These are phyloP conservation scores for Nicotiana noctiflora DNA, from an alignment of 257 asterid genomes.

Conservation along the genomic window DNA sequence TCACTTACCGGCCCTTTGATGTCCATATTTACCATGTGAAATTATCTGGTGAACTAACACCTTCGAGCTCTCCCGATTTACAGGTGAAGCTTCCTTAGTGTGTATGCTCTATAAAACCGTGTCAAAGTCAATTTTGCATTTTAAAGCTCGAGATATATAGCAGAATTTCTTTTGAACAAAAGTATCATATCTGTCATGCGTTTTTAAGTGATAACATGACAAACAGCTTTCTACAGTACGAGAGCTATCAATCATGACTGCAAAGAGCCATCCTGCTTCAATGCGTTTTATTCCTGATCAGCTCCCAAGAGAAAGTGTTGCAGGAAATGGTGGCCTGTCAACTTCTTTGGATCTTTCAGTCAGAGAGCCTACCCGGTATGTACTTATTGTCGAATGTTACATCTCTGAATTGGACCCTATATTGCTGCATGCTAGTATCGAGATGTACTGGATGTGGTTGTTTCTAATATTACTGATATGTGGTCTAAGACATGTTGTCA, in stretches of 20 bases:
- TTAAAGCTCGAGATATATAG: background rate
- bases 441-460: background rate
- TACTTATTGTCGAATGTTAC: constrained; percentile 17
- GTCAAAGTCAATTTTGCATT: background rate
- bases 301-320: constrained; percentile 42
- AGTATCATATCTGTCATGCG: constrained; percentile 38
- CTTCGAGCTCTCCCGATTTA: constrained; percentile 74
- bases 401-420: constrained; percentile 1
- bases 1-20: constrained; percentile 93
- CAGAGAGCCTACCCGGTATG: constrained; percentile 82
- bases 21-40: constrained; percentile 90
- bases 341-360: constrained; percentile 46
- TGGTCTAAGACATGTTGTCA: background rate
- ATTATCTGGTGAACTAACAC: constrained; percentile 86
- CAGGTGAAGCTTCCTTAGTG: constrained; percentile 48
- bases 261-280: constrained; percentile 96
- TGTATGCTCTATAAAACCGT: background rate
- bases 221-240: constrained; percentile 99
- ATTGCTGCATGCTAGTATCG: constrained; percentile 17
- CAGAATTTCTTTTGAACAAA: constrained; percentile 24
- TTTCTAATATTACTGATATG: background rate
- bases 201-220: constrained; percentile 97
- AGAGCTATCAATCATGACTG: constrained; percentile 99
- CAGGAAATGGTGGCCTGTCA: constrained; percentile 34
- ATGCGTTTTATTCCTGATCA: constrained; percentile 96